Evolutionary conservation across 2,329 filamentous ascomycete genomes (phyloP).

Genomic region (Aureobasidium zeae): DNA sequence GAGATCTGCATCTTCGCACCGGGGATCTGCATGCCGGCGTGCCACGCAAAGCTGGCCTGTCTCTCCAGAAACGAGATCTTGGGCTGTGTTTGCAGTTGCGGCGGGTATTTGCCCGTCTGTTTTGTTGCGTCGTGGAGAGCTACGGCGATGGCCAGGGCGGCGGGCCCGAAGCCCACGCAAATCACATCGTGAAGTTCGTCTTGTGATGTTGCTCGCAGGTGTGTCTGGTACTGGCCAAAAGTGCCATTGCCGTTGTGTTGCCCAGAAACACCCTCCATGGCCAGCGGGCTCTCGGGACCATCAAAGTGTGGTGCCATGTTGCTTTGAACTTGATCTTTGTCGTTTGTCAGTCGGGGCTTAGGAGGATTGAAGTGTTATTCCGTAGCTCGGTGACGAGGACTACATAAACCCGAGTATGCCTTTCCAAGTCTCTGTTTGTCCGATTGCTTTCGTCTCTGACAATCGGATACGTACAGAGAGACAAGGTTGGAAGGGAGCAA

Average conservation of each 20-base stretch:
- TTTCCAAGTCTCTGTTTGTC: too few relatives aligned
- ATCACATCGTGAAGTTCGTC: slow-evolving; percentile 72
- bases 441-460: too few relatives aligned
- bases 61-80: slow-evolving; percentile 83
- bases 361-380: neutral
- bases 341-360: slow-evolving; percentile 5
- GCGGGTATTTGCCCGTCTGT: slow-evolving; percentile 24
- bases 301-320: slow-evolving; percentile 16
- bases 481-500: too few relatives aligned
- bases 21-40: slow-evolving; percentile 87
- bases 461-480: too few relatives aligned
- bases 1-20: slow-evolving; percentile 97
- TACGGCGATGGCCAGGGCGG: slow-evolving; percentile 79
- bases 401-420: too few relatives aligned
- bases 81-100: slow-evolving; percentile 37
- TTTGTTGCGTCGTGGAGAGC: slow-evolving; percentile 70
- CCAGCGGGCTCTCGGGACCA: slow-evolving; percentile 9
- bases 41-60: slow-evolving; percentile 78
- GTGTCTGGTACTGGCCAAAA: slow-evolving; percentile 24
- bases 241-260: slow-evolving; percentile 8
- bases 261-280: neutral
- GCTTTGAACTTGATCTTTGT: neutral
- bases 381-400: too few relatives aligned
- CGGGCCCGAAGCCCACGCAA: slow-evolving; percentile 87
- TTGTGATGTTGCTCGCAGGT: slow-evolving; percentile 45